Conservation (phyloP, 1,139 yeast genomes). For the Groenewaldozyma auringiensis region DNA sequence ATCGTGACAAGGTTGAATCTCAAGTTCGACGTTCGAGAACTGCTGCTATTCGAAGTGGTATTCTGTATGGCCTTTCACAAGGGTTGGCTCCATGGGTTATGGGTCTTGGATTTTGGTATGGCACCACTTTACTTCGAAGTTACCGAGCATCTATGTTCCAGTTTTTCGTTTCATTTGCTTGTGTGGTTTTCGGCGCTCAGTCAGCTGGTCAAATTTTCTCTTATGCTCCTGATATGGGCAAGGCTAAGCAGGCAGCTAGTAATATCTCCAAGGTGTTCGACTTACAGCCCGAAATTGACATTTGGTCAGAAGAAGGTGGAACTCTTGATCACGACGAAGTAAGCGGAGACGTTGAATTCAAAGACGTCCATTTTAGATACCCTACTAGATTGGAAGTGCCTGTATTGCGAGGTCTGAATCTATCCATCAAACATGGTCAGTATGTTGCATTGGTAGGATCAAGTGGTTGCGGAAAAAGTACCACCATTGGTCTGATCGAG, state of each 20-base stretch:
- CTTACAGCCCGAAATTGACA: constrained; percentile 52
- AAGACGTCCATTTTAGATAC: constrained; percentile 62
- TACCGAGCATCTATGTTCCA: constrained; percentile 23
- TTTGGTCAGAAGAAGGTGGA: constrained; percentile 47
- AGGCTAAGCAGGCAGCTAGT: constrained; percentile 53
- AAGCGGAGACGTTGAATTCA: constrained; percentile 54
- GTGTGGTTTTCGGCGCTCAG: constrained; percentile 74
- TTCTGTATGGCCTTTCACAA: constrained; percentile 30
- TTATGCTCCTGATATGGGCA: constrained; percentile 69
- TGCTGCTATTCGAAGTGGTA: constrained; percentile 26
- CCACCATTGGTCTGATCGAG: constrained; percentile 74
- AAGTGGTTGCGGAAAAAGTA: constrained; percentile 91
- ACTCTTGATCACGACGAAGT: constrained; percentile 32
- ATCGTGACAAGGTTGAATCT: constrained; percentile 23
- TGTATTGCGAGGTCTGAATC: constrained; percentile 60
- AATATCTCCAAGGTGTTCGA: constrained; percentile 70
- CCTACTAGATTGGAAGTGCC: constrained; percentile 74
- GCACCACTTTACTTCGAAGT: constrained; percentile 28
- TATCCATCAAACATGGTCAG: constrained; percentile 69
- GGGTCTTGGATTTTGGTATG: constrained; percentile 36
- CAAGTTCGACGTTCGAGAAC: constrained; percentile 27
- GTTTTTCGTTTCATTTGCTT: constrained; percentile 33
- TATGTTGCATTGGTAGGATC: constrained; percentile 93
- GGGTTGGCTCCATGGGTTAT: constrained; percentile 33
- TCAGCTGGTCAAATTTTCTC: constrained; percentile 80